These are phyloP conservation scores for Chytriomyces sp. DNA, from an alignment of 192 early-diverging fungal genomes.

Conservation along the genomic window DNA sequence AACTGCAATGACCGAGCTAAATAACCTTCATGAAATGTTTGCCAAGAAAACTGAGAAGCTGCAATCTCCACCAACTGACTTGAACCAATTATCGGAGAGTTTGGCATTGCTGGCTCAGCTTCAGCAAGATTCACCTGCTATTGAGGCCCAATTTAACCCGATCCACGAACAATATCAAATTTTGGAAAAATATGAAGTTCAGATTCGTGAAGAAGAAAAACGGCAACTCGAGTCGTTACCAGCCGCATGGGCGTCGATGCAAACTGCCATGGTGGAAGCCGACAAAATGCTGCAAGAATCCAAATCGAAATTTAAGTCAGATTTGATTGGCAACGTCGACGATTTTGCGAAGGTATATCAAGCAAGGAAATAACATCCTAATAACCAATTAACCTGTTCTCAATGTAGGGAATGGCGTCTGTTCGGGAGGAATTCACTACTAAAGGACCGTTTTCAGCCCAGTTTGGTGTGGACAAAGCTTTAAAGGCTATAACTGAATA, in stretches of 20 bases:
- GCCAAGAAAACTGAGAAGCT: slow-evolving; percentile 52
- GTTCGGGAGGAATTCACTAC: slow-evolving; percentile 55
- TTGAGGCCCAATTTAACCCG: slow-evolving; percentile 60
- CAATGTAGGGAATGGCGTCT: slow-evolving; percentile 27
- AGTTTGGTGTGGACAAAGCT: slow-evolving; percentile 56
- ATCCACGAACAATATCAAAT: slow-evolving; percentile 66
- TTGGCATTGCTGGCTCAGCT: slow-evolving; percentile 52
- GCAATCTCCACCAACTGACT: slow-evolving; percentile 49
- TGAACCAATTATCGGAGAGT: slow-evolving; percentile 61
- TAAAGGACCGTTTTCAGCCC: slow-evolving; percentile 54
- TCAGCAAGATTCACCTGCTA: slow-evolving; percentile 47
- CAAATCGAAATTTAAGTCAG: slow-evolving; percentile 60
- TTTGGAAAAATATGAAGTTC: slow-evolving; percentile 66
- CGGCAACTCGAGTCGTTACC: slow-evolving; percentile 47
- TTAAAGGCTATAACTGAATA: slow-evolving; percentile 54
- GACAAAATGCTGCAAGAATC: slow-evolving; percentile 59
- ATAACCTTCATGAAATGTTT: slow-evolving; percentile 60
- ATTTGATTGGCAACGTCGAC: slow-evolving; percentile 52
- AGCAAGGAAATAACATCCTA: neutral
- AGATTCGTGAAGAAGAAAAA: slow-evolving; percentile 60
- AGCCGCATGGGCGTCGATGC: slow-evolving; percentile 49
- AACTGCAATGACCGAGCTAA: slow-evolving; percentile 59
- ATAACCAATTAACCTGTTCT: neutral
- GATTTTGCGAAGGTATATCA: slow-evolving; percentile 46
- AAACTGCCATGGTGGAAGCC: slow-evolving; percentile 50